Evolutionary conservation across 345 rosid genomes (phyloP), one percentile per base, ranked within the genome.

Genomic region (Cardamine chenopodiifolia): DNA sequence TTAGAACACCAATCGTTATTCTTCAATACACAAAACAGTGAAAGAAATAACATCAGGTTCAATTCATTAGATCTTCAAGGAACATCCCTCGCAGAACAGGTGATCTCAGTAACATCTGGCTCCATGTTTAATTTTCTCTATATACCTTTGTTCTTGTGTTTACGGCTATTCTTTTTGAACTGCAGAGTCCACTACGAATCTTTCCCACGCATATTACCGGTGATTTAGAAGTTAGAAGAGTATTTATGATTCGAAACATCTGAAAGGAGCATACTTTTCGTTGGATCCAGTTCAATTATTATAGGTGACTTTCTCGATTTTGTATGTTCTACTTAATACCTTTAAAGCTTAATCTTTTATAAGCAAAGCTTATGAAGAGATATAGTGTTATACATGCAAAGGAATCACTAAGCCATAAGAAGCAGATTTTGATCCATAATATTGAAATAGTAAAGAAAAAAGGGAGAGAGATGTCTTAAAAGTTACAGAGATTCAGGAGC

Each of bases 111-210:
- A 42, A 3, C 39, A 52, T 69, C 26, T 32, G 42, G 14, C 35
- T 12, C 22, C 37, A 8, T 54, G 28, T 11, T 55, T 26, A 20
- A 34, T 34, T 42, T 55, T 70, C 23, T 68, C 4, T 28, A 25
- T 35, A 7, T 28, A 25, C 34, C 35, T 54, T 54, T 62, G 75
- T 62, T 68, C 44, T 44, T 25, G 12, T 22, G 60, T 53, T 23
- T 45, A 37, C 25, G 45, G 55, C 37, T 52, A 17, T 54, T 68
- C 50, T 52, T 44, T 44, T 44, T 61, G 22, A 26, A 62, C 44
- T 62, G 75, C 80, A 76, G 80, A 63, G 70, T 70, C 60, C 70
- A 61, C 50, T 9, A 22, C 18, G 64, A 53, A 23, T 62, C 75
- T 69, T 65, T 70, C 60, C 53, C 75, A 62, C 80, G 74, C 37